Conservation (phyloP, 768 basidiomycete genomes). For the Kwoniella dejecticola region DNA sequence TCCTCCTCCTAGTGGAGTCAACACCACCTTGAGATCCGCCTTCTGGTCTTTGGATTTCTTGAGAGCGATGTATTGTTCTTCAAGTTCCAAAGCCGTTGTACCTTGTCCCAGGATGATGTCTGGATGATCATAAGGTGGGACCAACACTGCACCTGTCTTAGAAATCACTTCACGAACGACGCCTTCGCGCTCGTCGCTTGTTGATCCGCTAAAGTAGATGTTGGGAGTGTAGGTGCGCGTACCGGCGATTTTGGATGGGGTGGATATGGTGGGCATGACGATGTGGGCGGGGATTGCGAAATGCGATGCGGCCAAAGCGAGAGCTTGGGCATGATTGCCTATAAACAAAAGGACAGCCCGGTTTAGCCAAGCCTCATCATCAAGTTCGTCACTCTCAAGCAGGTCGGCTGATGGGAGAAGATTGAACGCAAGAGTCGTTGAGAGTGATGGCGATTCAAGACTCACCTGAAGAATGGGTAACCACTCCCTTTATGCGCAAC, state of each 20-base stretch:
- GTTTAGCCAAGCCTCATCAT: too few relatives aligned
- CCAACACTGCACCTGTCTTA: constrained; percentile 34
- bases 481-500: constrained; percentile 33
- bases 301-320: constrained; percentile 39
- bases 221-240: constrained; percentile 37
- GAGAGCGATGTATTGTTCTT: constrained; percentile 27
- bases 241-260: constrained; percentile 45
- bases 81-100: constrained; percentile 39
- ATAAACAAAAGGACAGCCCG: too few relatives aligned
- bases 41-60: neutral
- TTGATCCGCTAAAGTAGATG: constrained; percentile 39
- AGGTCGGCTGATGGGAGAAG: neutral
- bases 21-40: constrained; percentile 23
- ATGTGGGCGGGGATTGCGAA: constrained; percentile 42
- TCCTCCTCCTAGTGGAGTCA: constrained; percentile 42
- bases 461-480: constrained; percentile 48
- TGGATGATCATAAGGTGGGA: constrained; percentile 47
- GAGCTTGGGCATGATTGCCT: constrained; percentile 51
- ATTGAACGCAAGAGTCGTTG: neutral
- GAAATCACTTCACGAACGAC: constrained; percentile 33
- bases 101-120: constrained; percentile 49
- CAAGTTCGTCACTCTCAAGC: neutral
- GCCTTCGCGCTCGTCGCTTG: constrained; percentile 37
- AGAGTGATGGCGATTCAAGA: neutral
- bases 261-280: constrained; percentile 46